phyloP scores from a whole-genome alignment of 2,329 filamentous ascomycete species.

The Aspergillus sp. region DNA sequence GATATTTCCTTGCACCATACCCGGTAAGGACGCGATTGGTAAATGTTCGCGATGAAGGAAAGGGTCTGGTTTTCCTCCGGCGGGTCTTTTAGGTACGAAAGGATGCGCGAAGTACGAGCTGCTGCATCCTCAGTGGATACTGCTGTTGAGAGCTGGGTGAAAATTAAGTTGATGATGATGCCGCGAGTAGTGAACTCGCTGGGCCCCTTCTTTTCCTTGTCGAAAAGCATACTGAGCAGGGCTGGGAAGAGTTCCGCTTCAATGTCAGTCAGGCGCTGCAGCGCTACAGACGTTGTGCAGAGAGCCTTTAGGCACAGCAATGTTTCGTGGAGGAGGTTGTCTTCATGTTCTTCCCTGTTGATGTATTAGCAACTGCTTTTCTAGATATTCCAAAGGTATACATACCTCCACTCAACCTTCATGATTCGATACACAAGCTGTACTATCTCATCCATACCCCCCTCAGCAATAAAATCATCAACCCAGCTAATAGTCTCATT shows the following conservation, averaged over 20 bases:
- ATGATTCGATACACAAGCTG: conserved; percentile 86
- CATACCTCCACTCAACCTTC: conserved; percentile 91
- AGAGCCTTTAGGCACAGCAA: conserved; percentile 91
- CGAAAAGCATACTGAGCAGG: conserved; percentile 84
- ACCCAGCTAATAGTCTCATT: conserved; percentile 98
- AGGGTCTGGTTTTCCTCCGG: conserved; percentile 74
- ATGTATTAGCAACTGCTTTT: conserved; percentile 24
- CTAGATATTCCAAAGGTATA: not conserved
- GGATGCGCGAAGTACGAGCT: conserved; percentile 67
- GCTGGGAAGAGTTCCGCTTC: conserved; percentile 81
- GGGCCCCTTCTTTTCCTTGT: conserved; percentile 96
- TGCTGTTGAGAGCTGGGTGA: conserved; percentile 78
- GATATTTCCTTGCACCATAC: conserved; percentile 92
- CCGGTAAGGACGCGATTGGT: conserved; percentile 80
- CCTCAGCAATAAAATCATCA: conserved; percentile 82
- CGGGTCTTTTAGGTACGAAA: conserved; percentile 77
- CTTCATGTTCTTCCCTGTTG: conserved; percentile 86
- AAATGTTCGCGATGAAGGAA: conserved; percentile 87
- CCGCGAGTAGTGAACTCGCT: conserved; percentile 93
- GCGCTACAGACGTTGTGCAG: conserved; percentile 83
- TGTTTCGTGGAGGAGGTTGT: conserved; percentile 86
- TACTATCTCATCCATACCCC: conserved; percentile 90
- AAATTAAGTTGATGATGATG: conserved; percentile 84
- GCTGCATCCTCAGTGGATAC: conserved; percentile 60
- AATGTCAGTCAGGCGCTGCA: conserved; percentile 77